Evolutionary conservation across 2,329 filamentous ascomycete genomes (phyloP), one percentile per base, ranked within the genome.

Genomic region (Trichocomaceae sp.): DNA sequence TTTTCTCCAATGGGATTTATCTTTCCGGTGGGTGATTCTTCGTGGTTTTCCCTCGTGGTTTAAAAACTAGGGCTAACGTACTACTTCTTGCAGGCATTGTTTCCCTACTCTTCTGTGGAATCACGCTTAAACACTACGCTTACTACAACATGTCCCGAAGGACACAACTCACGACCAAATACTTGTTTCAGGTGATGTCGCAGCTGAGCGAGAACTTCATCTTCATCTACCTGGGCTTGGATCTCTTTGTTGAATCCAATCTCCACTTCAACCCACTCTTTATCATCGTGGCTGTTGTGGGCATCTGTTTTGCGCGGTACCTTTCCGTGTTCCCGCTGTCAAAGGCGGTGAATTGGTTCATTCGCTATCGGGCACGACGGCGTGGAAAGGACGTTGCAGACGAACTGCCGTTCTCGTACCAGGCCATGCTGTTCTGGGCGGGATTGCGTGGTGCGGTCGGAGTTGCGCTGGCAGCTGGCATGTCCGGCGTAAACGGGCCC

Each of bases 371-470:
- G 47, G 89, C 91, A 15, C 81, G 83, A 49, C 83, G 88, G 48
- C 82, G 85, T 52, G 90, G 90, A 22, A 80, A 78, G 55, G 87
- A 95, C 55, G 83, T 86, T 5, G 83, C 83, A 15, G 92, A 97
- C 61, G 93, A 97, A 70, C 76, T 99, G 35, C 93, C 93, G 0
- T 95, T 90, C 67, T 90, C 89, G 63, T 96, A 97, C 72, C 93
- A 97, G 72, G 90, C 88, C n/a, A 97, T 99, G 93, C 83, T 99
- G n/a, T 99, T 95, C 75, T 99, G 93, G 93, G 93, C 93, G 15
- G 93, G 93, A 23, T 79, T 99, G 29, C 88, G 93, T 59, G 93
- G 93, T 64, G 93, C 93, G 47, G 93, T 99, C 63, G 93, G 93
- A 55, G 93, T 99, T 35, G 93, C 93, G 1, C 79, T 99, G 47